Evolutionary conservation across 2,329 filamentous ascomycete genomes (phyloP), one percentile per base, ranked within the genome.

Genomic region (Gaeumannomyces sp.): DNA sequence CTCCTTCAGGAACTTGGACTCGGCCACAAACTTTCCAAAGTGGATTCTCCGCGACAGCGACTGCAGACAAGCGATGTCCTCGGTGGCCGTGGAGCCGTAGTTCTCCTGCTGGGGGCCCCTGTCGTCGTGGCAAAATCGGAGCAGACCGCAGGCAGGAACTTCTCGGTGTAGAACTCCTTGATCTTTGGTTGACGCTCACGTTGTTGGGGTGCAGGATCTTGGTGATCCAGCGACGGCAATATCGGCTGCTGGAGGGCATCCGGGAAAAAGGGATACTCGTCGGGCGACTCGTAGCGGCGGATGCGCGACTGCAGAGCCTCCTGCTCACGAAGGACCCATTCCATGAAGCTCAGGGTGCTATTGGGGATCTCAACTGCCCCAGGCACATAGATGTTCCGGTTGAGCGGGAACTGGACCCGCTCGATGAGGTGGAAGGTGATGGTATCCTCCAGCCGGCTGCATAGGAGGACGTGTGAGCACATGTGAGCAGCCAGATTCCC

Each of bases 351-450:
- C 65, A 95, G 84, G 63, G 85, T 75, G 75, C 82, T 85, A 73
- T 87, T 80, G 25, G 92, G 93, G 68, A 98, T 89, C 38, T 85
- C 80, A 60, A 98, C 83, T n/a, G 90, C 91, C 66, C 90, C 90
- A 10, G 92, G 85, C 16, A 80, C 77, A 80, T 99, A 99, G 77
- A 98, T 93, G 72, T 88, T 92, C 74, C 85, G 82, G 80, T 97
- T 98, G 69, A 96, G 84, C 4, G 94, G 92, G 77, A 98, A 99
- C 76, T 99, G 95, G n/a, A 94, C 94, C 57, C 95, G 89, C 79
- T 99, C 95, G 73, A 98, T 98, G 56, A 99, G 83, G 78, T 97
- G 91, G 78, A 96, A 97, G 70, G 92, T 96, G 74, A 99, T 98
- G 67, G 94, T 98, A 75, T 99, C 95, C 80, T 99, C 95, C 25